A percentile compares a stretch with the other conserved stretches of the same genome.
Conservation (phyloP, 75 land plant genomes). For the Isoetes taiwanensis region DNA sequence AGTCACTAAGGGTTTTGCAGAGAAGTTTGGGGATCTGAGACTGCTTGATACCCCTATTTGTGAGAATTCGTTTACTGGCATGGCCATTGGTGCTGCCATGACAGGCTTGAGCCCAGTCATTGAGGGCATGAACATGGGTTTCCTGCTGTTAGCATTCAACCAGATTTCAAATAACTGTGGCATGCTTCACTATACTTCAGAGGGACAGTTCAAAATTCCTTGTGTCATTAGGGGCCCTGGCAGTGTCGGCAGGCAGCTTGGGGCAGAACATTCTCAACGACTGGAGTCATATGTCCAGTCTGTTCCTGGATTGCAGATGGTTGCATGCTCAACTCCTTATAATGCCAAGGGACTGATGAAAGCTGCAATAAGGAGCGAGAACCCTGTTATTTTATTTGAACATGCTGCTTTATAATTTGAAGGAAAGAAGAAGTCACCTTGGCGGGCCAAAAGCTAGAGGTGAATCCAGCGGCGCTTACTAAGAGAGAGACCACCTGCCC, state of each 20-base stretch:
- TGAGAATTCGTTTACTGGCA: constrained; percentile 97
- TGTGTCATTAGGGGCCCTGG: constrained; percentile 90
- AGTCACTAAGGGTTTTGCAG: constrained; percentile 83
- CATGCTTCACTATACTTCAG: constrained; percentile 97
- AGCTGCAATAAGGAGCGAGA: constrained; percentile 94
- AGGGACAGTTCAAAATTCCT: constrained; percentile 90
- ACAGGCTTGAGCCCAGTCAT: constrained; percentile 81
- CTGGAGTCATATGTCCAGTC: constrained; percentile 96
- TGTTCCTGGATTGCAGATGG: constrained; percentile 95
- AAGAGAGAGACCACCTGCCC: too few species aligned
- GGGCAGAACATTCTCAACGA: constrained; percentile 95
- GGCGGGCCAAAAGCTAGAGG: too few species aligned
- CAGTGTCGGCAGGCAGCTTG: constrained; percentile 92
- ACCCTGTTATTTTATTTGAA: constrained; percentile 92
- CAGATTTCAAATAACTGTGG: constrained; percentile 98
- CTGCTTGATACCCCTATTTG: constrained; percentile 96
- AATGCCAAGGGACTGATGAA: constrained; percentile 99
- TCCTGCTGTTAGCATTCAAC: constrained; percentile 84
- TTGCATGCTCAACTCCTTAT: constrained; percentile 95
- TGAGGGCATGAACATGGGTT: constrained; percentile 99
- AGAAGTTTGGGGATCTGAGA: constrained; percentile 76
- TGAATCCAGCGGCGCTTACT: too few species aligned
- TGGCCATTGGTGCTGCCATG: constrained; percentile 97
- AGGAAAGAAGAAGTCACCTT: too few species aligned
- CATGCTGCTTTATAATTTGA: constrained; percentile 85